phyloP scores from a whole-genome alignment of 2,329 filamentous ascomycete genomes.

The Scleromitrula shiraiana region DNA sequence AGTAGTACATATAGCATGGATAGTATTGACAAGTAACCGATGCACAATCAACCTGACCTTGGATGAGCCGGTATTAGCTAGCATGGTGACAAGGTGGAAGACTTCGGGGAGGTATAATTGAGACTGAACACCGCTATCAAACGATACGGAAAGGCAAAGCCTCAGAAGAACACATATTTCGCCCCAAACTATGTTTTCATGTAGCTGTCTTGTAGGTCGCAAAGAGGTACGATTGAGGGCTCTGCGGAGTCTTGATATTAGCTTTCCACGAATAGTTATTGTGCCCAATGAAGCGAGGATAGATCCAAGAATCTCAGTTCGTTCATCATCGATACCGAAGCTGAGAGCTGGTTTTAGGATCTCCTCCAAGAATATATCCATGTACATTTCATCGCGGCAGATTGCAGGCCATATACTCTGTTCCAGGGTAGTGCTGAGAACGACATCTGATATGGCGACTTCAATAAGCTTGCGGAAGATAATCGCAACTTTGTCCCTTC shows the following conservation, averaged over 20 bases:
- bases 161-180: constrained; percentile 61
- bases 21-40: constrained; percentile 55
- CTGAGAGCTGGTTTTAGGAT: constrained; percentile 55
- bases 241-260: constrained; percentile 58
- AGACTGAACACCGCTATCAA: constrained; percentile 58
- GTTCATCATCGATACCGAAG: constrained; percentile 49
- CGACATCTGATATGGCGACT: constrained; percentile 52
- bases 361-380: constrained; percentile 62
- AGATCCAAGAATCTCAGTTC: constrained; percentile 52
- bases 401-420: constrained; percentile 59
- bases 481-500: constrained; percentile 53
- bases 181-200: constrained; percentile 61
- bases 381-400: constrained; percentile 53
- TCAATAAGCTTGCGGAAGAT: constrained; percentile 62
- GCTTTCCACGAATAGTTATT: constrained; percentile 55
- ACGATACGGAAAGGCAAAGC: constrained; percentile 59
- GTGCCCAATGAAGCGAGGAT: constrained; percentile 57
- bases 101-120: constrained; percentile 62
- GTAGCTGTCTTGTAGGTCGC: constrained; percentile 55
- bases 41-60: constrained; percentile 53
- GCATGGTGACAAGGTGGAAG: constrained; percentile 64
- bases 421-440: constrained; percentile 52
- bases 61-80: constrained; percentile 54
- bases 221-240: constrained; percentile 59
- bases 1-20: constrained; percentile 60